Percentiles rank a stretch among this genome's conserved stretches.
Conservation (phyloP, 2,329 filamentous ascomycete species). For the Teratosphaeria viscida region DNA sequence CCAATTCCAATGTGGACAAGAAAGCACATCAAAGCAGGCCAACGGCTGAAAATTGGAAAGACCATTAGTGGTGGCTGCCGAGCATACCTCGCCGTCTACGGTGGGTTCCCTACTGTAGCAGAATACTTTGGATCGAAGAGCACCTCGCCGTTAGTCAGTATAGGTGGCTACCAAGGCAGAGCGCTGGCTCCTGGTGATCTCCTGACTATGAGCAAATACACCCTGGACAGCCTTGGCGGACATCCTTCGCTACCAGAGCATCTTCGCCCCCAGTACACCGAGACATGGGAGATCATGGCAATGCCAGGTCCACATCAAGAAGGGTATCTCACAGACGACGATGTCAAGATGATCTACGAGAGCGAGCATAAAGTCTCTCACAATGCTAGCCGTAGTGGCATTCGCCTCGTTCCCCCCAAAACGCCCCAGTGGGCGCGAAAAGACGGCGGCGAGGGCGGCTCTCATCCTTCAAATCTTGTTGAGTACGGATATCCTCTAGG, state of each 20-base stretch:
- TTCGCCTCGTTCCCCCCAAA: conserved; percentile 47
- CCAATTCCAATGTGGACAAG: conserved; percentile 46
- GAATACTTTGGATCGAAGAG: conserved; percentile 50
- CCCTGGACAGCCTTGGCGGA: conserved; percentile 24
- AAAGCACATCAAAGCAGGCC: conserved; percentile 40
- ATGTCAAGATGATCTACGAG: conserved; percentile 47
- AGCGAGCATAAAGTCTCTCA: conserved; percentile 52
- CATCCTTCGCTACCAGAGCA: conserved; percentile 33
- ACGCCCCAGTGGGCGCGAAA: conserved; percentile 48
- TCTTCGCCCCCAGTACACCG: conserved; percentile 40
- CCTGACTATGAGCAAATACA: conserved; percentile 34
- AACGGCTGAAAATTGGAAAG: conserved; percentile 46
- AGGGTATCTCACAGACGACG: conserved; percentile 41
- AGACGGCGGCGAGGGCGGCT: conserved; percentile 53
- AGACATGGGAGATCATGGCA: conserved; percentile 42
- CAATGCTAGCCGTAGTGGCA: conserved; percentile 50
- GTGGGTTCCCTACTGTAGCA: conserved; percentile 44
- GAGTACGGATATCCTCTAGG: conserved; percentile 52
- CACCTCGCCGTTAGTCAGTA: conserved; percentile 46
- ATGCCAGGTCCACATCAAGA: conserved; percentile 49
- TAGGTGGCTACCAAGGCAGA: conserved; percentile 52
- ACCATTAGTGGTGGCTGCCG: conserved; percentile 44
- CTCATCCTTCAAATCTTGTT: conserved; percentile 43
- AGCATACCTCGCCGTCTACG: conserved; percentile 48
- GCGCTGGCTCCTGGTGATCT: conserved; percentile 45